These are phyloP conservation scores for Dictyostelium firmibasis DNA, from an alignment of 78 protist species.

Conservation along the genomic window DNA sequence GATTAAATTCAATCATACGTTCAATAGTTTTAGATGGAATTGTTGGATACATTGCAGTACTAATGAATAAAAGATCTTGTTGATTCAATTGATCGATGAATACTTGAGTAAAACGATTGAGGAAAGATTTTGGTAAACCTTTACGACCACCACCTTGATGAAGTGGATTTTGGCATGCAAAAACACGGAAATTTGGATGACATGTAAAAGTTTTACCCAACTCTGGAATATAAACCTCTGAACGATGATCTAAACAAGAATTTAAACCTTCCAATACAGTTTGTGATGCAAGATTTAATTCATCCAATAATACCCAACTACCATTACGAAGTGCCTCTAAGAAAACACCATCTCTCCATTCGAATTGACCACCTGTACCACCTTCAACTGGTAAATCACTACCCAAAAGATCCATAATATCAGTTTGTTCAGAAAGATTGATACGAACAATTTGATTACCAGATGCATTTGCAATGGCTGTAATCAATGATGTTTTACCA, in stretches of 20 bases:
- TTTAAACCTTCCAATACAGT: conserved; percentile 99
- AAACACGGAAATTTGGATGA: conserved; percentile 90
- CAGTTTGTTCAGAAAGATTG: conserved; percentile 99
- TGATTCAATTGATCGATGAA: conserved; percentile 83
- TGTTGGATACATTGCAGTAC: conserved; percentile 60
- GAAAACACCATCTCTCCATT: conserved; percentile 97
- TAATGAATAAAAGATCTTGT: conserved; percentile 88
- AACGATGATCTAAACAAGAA: conserved; percentile 98
- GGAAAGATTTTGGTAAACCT: conserved; percentile 99
- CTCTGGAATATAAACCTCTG: conserved; percentile 96
- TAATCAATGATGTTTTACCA: conserved; percentile 98
- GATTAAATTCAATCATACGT: conserved; percentile 88
- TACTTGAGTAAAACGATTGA: conserved; percentile 98
- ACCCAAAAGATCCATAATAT: conserved; percentile 99
- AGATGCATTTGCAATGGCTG: conserved; percentile 90
- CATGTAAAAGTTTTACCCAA: conserved; percentile 88
- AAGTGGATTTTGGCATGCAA: conserved; percentile 98
- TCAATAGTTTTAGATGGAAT: background rate
- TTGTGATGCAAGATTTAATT: conserved; percentile 99
- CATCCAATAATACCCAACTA: conserved; percentile 99
- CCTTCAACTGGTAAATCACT: conserved; percentile 96
- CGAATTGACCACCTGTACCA: conserved; percentile 93
- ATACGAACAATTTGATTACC: conserved; percentile 94
- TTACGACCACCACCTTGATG: conserved; percentile 99
- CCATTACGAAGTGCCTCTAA: conserved; percentile 92